These are phyloP conservation scores for Setaria viridis DNA, from an alignment of 202 grass and related monocot species.

Conservation along the genomic window DNA sequence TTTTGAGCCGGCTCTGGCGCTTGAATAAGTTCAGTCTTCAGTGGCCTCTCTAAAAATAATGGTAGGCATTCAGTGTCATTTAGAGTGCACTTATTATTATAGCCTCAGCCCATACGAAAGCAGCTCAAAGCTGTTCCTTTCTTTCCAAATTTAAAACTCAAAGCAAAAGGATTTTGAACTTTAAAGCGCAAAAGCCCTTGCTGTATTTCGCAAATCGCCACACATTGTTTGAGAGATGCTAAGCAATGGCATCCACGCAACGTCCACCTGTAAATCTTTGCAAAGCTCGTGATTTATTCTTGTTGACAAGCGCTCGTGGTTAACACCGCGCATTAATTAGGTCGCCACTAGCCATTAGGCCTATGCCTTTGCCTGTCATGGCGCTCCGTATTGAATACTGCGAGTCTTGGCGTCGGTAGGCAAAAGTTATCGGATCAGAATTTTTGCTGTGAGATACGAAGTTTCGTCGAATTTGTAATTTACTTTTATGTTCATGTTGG, in stretches of 20 bases:
- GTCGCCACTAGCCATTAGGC: background rate
- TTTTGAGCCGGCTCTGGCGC: background rate
- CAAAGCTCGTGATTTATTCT: constrained; percentile 2
- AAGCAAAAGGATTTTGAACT: constrained; percentile 30
- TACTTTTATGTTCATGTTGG: background rate
- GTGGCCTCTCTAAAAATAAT: background rate
- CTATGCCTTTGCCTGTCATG: constrained; percentile 23
- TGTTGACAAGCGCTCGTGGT: constrained; percentile 18
- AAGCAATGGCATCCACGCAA: constrained; percentile 36
- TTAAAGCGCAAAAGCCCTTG: constrained; percentile 1
- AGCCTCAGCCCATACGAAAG: background rate
- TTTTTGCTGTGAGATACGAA: background rate
- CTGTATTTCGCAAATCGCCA: background rate
- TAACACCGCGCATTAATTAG: constrained; percentile 11
- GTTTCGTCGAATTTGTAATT: background rate
- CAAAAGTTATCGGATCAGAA: background rate
- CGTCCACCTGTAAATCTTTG: constrained; percentile 22
- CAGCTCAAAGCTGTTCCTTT: background rate
- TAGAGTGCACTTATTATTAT: background rate
- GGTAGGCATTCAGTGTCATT: constrained; percentile 18
- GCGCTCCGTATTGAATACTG: background rate
- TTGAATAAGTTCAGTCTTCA: constrained; percentile 23
- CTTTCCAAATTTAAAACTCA: background rate
- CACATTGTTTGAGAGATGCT: background rate
- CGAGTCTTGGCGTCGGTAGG: background rate